Evolutionary conservation across 257 asterid species (phyloP).

Genomic region (Salvia hispanica): DNA sequence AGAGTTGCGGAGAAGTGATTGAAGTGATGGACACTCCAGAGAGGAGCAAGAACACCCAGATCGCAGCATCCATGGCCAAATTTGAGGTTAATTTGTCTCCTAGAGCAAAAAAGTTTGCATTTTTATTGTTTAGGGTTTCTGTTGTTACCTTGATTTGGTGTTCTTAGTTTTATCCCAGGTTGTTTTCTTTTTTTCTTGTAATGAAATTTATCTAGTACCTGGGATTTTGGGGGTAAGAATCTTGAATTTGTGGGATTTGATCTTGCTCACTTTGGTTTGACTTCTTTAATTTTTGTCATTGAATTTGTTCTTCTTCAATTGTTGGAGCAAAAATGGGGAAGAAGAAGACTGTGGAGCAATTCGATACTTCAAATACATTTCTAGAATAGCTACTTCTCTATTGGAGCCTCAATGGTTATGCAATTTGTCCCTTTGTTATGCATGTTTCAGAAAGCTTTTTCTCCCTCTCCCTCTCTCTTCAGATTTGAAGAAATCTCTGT

Average conservation of each 20-base stretch:
- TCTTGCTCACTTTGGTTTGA: conserved; percentile 26
- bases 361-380: conserved; percentile 23
- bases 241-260: conserved; percentile 25
- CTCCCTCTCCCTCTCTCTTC: background rate
- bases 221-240: conserved; percentile 18
- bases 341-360: conserved; percentile 1
- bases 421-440: conserved; percentile 12
- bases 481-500: background rate
- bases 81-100: conserved; percentile 66
- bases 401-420: background rate
- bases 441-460: conserved; percentile 6
- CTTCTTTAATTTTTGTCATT: conserved; percentile 5
- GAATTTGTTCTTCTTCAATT: conserved; percentile 9
- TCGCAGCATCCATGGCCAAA: conserved; percentile 57
- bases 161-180: conserved; percentile 1
- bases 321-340: conserved; percentile 10
- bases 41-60: conserved; percentile 71
- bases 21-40: conserved; percentile 87
- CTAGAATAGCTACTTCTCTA: background rate
- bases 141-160: conserved; percentile 24
- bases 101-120: conserved; percentile 22
- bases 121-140: conserved; percentile 22
- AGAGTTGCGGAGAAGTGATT: conserved; percentile 9
- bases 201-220: background rate
- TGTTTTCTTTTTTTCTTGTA: background rate